A percentile compares a stretch with the other conserved stretches of the same genome.
These are phyloP conservation scores for Trifolium pratense DNA, from an alignment of 306 rosid genomes.

Conservation along the genomic window DNA sequence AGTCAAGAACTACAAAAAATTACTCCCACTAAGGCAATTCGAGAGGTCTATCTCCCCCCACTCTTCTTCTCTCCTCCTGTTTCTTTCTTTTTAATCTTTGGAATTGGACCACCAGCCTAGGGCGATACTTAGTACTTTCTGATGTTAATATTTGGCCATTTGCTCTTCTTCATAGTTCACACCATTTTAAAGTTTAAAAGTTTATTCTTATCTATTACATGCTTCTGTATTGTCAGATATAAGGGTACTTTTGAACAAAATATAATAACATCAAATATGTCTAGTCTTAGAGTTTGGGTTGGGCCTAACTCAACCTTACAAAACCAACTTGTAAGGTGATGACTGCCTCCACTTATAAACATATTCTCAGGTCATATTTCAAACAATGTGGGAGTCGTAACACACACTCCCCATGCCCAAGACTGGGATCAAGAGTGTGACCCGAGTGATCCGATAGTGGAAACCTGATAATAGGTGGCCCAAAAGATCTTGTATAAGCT, in stretches of 20 bases:
- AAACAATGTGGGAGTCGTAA: too few relatives aligned
- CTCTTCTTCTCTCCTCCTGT: too few relatives aligned
- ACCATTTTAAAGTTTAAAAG: slow-evolving; percentile 22
- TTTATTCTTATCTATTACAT: slow-evolving; percentile 25
- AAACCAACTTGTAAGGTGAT: too few relatives aligned
- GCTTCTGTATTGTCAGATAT: neutral
- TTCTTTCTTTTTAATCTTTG: slow-evolving; percentile 1
- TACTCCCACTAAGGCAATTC: neutral
- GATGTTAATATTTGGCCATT: too few relatives aligned
- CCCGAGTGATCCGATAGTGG: too few relatives aligned
- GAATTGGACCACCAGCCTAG: neutral
- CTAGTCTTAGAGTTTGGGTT: neutral
- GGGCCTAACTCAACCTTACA: too few relatives aligned
- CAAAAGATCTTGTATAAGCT: too few relatives aligned
- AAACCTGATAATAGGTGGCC: too few relatives aligned
- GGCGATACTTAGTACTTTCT: neutral
- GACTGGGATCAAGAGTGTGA: too few relatives aligned
- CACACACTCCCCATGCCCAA: too few relatives aligned
- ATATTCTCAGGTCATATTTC: too few relatives aligned
- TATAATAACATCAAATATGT: slow-evolving; percentile 28
- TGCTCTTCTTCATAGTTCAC: neutral
- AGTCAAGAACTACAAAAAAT: slow-evolving; percentile 3
- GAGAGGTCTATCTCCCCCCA: neutral
- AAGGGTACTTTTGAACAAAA: neutral
- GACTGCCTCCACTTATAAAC: too few relatives aligned